Base-by-base conservation (phyloP, 2,329 filamentous ascomycete genomes). In the Xylariaceae sp. region DNA sequence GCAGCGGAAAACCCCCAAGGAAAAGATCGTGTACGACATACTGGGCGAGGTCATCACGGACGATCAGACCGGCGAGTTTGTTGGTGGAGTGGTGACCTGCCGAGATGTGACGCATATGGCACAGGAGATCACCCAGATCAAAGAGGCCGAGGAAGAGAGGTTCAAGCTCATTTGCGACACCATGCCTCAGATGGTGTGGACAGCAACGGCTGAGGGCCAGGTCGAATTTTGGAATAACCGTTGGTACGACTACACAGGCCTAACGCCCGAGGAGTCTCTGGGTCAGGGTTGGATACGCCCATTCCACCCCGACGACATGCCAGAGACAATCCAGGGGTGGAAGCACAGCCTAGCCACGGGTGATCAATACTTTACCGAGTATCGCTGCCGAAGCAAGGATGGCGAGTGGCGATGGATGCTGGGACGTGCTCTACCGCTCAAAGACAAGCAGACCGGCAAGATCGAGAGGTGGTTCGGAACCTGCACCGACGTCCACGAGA, bases 401-500 rank as follows among this genome's bases (percentile, higher is more conserved):
- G 84, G 83, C 1, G 70, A 80, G 36, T 89, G 77, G 75, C 69
- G 82, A 33, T 90, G 84, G 84, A 86, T 88, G 67, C 63, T 90
- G 3, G 83, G 79, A 9, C 70, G 82, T 27, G 84, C 83, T 1
- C 55, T 83, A 11, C 82, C 84, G 0, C 67, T 87, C 47, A 68
- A 68, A 24, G 76, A 85, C 39, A 71, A 70, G 40, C 70, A 79
- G 28, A 74, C 73, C 0, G 81, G 80, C 2, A 63, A 70, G 30
- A 85, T 89, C 31, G 67, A 84, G 38, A 86, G 83, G 51, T 89
- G 83, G 83, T 86, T 84, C 47, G 84, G 68, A 12, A 87, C 82
- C 1, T 87, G 80, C 48, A 88, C 83, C 10, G 83, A 90, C 43
- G 82, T 88, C 13, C 79, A 89, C 49, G 82, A 88, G 40, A 68